Evolutionary conservation across 2,329 filamentous ascomycete genomes (phyloP).

Genomic region (Sclerotinia glacialis): DNA sequence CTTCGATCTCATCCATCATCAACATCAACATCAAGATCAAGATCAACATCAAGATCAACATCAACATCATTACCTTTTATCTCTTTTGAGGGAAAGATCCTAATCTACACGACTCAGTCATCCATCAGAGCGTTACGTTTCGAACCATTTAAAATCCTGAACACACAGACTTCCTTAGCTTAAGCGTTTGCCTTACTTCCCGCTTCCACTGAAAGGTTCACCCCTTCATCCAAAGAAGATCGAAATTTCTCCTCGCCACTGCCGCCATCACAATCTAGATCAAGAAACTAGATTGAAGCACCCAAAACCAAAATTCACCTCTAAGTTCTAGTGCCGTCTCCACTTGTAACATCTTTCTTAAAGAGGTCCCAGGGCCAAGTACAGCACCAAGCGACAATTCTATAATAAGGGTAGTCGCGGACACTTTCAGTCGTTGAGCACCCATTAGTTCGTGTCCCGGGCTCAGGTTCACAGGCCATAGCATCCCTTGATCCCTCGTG

Average conservation of each 20-base stretch:
- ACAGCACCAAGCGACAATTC: constrained; percentile 17
- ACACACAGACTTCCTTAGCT: constrained; percentile 12
- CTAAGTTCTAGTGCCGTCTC: constrained; percentile 13
- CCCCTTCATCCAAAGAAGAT: constrained; percentile 19
- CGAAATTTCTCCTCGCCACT: constrained; percentile 10
- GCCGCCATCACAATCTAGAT: constrained; percentile 20
- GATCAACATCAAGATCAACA: constrained; percentile 4
- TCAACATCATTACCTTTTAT: neutral
- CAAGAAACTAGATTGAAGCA: constrained; percentile 7
- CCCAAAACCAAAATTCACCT: constrained; percentile 9
- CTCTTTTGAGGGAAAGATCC: constrained; percentile 2
- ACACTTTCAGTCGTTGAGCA: constrained; percentile 22
- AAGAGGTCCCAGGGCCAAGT: constrained; percentile 17
- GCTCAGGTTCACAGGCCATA: constrained; percentile 14
- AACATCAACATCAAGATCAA: neutral
- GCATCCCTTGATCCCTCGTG: constrained; percentile 3
- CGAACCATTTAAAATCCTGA: neutral
- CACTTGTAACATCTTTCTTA: constrained; percentile 22
- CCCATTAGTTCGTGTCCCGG: constrained; percentile 18
- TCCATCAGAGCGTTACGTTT: constrained; percentile 15
- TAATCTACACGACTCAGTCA: constrained; percentile 13
- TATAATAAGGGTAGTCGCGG: constrained; percentile 18
- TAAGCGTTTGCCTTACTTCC: constrained; percentile 4
- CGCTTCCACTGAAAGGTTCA: constrained; percentile 14
- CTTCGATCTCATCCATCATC: constrained; percentile 15